Conservation (phyloP, 1,139 yeast species). For the Blastobotrys serpentis region DNA sequence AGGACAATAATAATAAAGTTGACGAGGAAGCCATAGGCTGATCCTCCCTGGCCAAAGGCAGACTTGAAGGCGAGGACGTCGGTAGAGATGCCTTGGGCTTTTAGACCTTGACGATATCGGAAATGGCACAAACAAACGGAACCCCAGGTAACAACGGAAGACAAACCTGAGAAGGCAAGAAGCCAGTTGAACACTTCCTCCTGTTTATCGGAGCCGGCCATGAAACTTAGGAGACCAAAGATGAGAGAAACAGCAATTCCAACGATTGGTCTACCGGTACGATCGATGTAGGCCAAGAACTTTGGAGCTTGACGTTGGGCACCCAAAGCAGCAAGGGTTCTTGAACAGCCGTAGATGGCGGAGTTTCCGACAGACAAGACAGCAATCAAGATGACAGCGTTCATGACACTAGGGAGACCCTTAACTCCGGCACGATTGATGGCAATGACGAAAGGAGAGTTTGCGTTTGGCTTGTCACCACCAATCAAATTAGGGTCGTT, state of each 20-base stretch:
- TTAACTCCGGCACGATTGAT: conserved; percentile 54
- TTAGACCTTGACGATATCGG: conserved; percentile 74
- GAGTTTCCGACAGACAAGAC: conserved; percentile 73
- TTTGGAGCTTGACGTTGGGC: conserved; percentile 77
- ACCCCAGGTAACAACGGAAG: conserved; percentile 80
- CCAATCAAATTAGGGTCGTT: conserved; percentile 48
- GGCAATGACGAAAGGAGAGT: conserved; percentile 75
- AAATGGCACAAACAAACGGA: conserved; percentile 70
- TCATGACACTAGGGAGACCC: conserved; percentile 66
- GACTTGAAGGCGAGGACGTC: conserved; percentile 69
- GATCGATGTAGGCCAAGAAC: conserved; percentile 68
- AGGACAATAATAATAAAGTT: conserved; percentile 57
- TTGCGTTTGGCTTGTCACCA: conserved; percentile 46
- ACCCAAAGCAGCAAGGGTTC: conserved; percentile 78
- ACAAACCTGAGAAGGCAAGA: conserved; percentile 74
- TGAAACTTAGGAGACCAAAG: conserved; percentile 67
- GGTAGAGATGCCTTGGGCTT: conserved; percentile 59
- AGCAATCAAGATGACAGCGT: conserved; percentile 67
- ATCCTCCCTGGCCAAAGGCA: conserved; percentile 70
- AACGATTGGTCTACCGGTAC: conserved; percentile 67
- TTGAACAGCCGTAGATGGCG: conserved; percentile 71
- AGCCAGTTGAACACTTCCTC: conserved; percentile 74
- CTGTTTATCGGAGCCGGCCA: conserved; percentile 67
- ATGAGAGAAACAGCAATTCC: conserved; percentile 57
- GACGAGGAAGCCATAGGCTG: conserved; percentile 62